Evolutionary conservation across 805 yeast species (phyloP), one percentile per base, ranked within the genome.

Genomic region (Candida pseudofarinosa): DNA sequence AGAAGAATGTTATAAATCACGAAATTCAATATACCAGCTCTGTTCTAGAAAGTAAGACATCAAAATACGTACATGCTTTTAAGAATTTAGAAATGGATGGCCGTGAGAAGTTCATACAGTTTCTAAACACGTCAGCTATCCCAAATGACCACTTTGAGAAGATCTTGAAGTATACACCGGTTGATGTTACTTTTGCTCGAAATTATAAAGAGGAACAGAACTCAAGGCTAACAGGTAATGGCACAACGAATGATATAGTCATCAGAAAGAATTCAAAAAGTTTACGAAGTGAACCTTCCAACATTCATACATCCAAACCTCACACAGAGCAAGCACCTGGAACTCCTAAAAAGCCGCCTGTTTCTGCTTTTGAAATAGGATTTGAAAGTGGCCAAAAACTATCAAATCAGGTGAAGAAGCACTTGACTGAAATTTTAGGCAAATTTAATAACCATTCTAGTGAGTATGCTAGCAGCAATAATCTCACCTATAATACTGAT

Each of bases 1-100:
- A 69, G 51, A 67, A 67, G 39, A 48, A 43, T 8, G 44, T 65
- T 3, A 40, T 78, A 0, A 50, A 53, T 7, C 40, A 49, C 7
- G 81, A 77, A 50, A 57, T 77, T 20, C 59, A 63, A 19, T 68
- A 67, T 15, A 67, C 81, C 0, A 69, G 74, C 49, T 76, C 81
- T 2, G 66, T 77, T 3, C 48, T 78, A 19, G 82, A 77, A 42
- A 72, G 77, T 43, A 69, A 63, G 46, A 54, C 77, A 0, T 70
- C 77, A 10, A 65, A 65, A 34, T 74, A 70, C 45, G 69, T 69
- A 13, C 72, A 71, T 31, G 52, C 67, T 19, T 68, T 75, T 37
- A 60, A 59, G 19, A 59, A 57, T 3, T 54, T 73, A 19, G 79
- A 74, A 37, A 42, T 33, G 2, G 49, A 55, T n/a, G 80, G 77